Evolutionary conservation across 2,329 filamentous ascomycete species (phyloP).

Genomic region (Scytalidium sp.): DNA sequence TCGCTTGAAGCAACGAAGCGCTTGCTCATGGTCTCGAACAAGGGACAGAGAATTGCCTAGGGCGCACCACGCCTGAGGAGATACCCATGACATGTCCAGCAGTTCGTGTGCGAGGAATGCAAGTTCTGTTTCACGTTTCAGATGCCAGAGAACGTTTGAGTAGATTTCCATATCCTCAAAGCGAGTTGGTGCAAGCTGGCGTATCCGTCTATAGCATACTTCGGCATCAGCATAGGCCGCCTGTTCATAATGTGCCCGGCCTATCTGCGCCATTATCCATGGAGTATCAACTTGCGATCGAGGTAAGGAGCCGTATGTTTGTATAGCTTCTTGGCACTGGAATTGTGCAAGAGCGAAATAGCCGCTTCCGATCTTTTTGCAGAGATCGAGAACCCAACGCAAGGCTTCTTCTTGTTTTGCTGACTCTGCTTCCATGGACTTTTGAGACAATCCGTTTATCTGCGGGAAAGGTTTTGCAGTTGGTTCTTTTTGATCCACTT

Average conservation of each 20-base stretch:
- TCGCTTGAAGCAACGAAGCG: constrained; percentile 88
- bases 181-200: constrained; percentile 75
- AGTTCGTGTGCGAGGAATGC: constrained; percentile 91
- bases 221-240: constrained; percentile 83
- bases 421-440: constrained; percentile 43
- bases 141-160: constrained; percentile 97
- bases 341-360: constrained; percentile 79
- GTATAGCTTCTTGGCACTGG: constrained; percentile 73
- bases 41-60: constrained; percentile 94
- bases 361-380: constrained; percentile 77
- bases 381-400: constrained; percentile 72
- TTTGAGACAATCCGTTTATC: constrained; percentile 20
- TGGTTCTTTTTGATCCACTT: constrained; percentile 65
- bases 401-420: constrained; percentile 72
- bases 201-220: constrained; percentile 77
- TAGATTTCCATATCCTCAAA: constrained; percentile 97
- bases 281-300: constrained; percentile 80
- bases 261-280: constrained; percentile 89
- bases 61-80: constrained; percentile 94
- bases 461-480: constrained; percentile 23
- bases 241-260: constrained; percentile 88
- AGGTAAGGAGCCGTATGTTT: constrained; percentile 69
- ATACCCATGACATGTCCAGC: constrained; percentile 81
- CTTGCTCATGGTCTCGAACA: constrained; percentile 89
- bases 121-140: constrained; percentile 87